Conservation (phyloP, 345 rosid species). For the Toxicodendron radicans region DNA sequence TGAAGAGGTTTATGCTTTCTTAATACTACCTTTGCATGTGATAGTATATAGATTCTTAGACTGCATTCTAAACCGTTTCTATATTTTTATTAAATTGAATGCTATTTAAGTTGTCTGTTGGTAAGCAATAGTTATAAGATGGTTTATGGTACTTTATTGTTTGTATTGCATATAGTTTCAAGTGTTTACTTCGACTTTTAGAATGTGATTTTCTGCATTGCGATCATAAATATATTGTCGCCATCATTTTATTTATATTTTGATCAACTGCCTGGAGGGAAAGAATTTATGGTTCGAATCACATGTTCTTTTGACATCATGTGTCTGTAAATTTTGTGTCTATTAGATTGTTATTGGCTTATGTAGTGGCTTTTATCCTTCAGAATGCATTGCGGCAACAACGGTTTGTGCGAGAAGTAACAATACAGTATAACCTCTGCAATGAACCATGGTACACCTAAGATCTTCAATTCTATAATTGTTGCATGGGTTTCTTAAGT, state of each 20-base stretch:
- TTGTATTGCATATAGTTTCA: too few species aligned
- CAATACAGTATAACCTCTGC: constrained; percentile 98
- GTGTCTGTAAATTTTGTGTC: background rate
- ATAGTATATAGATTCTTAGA: too few species aligned
- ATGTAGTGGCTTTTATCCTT: constrained; percentile 21
- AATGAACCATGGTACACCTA: constrained; percentile 92
- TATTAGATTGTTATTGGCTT: constrained; percentile 14
- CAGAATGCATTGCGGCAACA: constrained; percentile 98
- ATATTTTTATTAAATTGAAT: too few species aligned
- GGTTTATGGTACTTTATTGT: too few species aligned
- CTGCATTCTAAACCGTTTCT: too few species aligned
- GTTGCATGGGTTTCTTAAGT: constrained; percentile 4
- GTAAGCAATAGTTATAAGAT: too few species aligned
- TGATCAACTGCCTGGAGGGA: background rate
- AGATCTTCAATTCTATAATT: constrained; percentile 10
- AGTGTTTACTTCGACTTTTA: too few species aligned
- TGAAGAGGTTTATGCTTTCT: too few species aligned
- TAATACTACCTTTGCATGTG: too few species aligned
- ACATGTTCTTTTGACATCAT: background rate
- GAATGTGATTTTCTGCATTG: too few species aligned
- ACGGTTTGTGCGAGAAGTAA: constrained; percentile 96
- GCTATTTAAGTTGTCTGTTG: too few species aligned
- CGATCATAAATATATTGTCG: too few species aligned
- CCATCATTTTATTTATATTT: background rate
- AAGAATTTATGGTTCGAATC: background rate